Evolutionary conservation across 2,329 filamentous ascomycete species (phyloP).

Genomic region (Trichophyton verrucosum): DNA sequence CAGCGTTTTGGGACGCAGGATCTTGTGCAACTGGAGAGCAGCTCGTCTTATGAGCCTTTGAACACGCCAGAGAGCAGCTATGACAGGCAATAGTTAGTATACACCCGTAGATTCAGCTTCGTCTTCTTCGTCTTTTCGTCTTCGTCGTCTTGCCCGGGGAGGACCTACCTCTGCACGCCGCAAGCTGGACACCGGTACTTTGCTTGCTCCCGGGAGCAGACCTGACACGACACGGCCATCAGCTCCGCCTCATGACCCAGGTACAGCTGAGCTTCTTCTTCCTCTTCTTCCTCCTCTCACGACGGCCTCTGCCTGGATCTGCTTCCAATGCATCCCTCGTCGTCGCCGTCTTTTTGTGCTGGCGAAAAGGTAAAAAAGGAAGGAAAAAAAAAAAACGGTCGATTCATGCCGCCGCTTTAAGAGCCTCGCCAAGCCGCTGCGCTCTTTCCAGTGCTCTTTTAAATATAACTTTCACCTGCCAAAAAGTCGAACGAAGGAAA

Average conservation of each 20-base stretch:
- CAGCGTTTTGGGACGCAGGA: background rate
- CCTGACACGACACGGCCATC: conserved; percentile 16
- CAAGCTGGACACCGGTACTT: conserved; percentile 25
- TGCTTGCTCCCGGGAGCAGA: conserved; percentile 19
- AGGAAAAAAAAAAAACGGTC: background rate
- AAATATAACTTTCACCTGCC: background rate
- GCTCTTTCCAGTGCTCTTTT: background rate
- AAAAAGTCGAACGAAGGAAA: background rate
- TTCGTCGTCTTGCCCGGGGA: background rate
- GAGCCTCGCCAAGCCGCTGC: background rate
- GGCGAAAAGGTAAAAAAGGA: background rate
- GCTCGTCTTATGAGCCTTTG: conserved; percentile 33
- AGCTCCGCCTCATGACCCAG: background rate
- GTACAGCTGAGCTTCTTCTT: background rate
- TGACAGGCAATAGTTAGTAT: background rate
- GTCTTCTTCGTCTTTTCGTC: background rate
- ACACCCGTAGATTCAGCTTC: background rate
- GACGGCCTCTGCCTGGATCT: no score
- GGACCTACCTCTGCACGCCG: conserved; percentile 18
- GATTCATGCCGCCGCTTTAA: background rate
- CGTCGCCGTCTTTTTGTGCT: background rate
- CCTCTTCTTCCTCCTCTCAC: no score
- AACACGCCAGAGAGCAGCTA: conserved; percentile 37
- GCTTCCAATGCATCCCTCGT: no score
- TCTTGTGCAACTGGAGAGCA: conserved; percentile 24